These are phyloP conservation scores for Epichloe typhina DNA, from an alignment of 2,329 filamentous ascomycete genomes.

Conservation along the genomic window DNA sequence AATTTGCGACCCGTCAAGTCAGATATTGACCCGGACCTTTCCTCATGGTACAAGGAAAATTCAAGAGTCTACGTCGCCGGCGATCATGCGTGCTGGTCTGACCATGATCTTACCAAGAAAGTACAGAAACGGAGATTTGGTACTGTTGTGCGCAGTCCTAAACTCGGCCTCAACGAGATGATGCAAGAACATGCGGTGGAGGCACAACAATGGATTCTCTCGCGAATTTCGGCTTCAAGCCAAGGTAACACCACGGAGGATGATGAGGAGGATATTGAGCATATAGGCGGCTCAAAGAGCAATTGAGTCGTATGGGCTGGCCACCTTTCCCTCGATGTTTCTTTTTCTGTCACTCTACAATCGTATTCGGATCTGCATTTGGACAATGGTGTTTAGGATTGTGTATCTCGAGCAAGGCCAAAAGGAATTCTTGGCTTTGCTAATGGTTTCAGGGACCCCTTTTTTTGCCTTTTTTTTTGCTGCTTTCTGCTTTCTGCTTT, in stretches of 20 bases:
- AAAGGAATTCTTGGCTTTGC: background rate
- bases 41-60: conserved; percentile 72
- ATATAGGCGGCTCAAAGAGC: background rate
- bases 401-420: background rate
- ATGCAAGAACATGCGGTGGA: conserved; percentile 41
- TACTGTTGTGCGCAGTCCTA: conserved; percentile 38
- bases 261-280: conserved; percentile 16
- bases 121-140: conserved; percentile 49
- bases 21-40: conserved; percentile 59
- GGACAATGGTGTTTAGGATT: background rate
- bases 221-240: conserved; percentile 20
- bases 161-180: conserved; percentile 39
- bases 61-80: conserved; percentile 67
- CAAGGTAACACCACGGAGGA: conserved; percentile 37
- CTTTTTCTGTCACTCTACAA: background rate
- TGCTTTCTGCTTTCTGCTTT: background rate
- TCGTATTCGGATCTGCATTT: background rate
- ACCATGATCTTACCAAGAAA: conserved; percentile 45
- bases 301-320: background rate
- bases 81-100: conserved; percentile 64
- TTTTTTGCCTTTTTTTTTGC: background rate
- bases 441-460: background rate
- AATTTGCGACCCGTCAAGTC: conserved; percentile 66
- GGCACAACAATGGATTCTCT: conserved; percentile 37
- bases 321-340: background rate